A percentile compares a stretch with the other conserved stretches of the same genome.
Conservation (phyloP, 1,284 basidiomycete species). For the Malassezia sympodialis region DNA sequence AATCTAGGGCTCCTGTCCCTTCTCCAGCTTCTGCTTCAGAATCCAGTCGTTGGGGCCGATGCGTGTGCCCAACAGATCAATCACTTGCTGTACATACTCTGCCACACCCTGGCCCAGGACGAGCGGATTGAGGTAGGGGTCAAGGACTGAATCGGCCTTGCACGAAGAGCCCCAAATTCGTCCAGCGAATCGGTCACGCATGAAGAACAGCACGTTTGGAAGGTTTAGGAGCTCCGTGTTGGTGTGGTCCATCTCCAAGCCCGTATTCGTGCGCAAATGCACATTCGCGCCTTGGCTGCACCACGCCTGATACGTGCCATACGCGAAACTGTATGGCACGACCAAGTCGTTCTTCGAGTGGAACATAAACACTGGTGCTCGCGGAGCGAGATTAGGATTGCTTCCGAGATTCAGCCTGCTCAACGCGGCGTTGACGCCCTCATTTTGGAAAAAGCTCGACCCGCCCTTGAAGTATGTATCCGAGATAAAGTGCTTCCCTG, state of each 20-base stretch:
- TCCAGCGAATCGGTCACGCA: constrained; percentile 14
- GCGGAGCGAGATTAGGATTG: constrained; percentile 9
- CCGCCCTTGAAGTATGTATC: constrained; percentile 21
- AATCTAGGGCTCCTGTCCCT: constrained; percentile 2
- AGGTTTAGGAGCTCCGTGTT: constrained; percentile 11
- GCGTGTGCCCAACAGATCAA: constrained; percentile 11
- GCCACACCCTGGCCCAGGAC: background rate
- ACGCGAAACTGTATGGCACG: constrained; percentile 27
- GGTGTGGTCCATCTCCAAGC: constrained; percentile 7
- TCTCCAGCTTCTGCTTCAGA: constrained; percentile 3
- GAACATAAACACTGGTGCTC: constrained; percentile 30
- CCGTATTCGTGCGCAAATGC: constrained; percentile 2
- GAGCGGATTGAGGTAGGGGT: constrained; percentile 1
- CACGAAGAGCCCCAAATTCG: constrained; percentile 1
- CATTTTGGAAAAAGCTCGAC: constrained; percentile 21
- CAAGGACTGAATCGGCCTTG: background rate
- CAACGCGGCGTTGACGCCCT: background rate
- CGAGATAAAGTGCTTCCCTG: constrained; percentile 10
- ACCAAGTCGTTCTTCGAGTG: constrained; percentile 32
- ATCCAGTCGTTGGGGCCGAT: constrained; percentile 12
- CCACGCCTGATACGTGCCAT: constrained; percentile 11
- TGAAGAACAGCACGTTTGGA: constrained; percentile 11
- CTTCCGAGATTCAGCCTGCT: constrained; percentile 16
- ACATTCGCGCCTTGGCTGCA: constrained; percentile 12
- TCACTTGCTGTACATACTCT: constrained; percentile 1